A percentile compares a stretch with the other conserved stretches of the same genome.
Conservation (phyloP, 1,139 yeast genomes). For the Zygoascus meyerae region DNA sequence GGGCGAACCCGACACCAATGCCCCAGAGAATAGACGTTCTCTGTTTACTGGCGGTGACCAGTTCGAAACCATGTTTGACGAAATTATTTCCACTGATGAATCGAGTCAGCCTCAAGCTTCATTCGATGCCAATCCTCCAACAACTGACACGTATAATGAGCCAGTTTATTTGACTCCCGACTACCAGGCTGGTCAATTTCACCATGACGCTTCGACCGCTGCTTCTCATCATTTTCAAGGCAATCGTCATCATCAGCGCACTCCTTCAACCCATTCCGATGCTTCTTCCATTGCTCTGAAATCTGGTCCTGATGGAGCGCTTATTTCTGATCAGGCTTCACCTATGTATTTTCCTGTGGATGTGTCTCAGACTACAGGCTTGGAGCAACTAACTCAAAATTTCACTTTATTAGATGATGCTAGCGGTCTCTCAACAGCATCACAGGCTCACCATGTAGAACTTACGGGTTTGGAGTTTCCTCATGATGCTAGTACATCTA, state of each 20-base stretch:
- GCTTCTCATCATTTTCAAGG: too few species aligned
- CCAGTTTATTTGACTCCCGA: too few species aligned
- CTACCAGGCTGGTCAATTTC: too few species aligned
- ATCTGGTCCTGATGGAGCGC: constrained; percentile 20
- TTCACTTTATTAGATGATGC: constrained; percentile 17
- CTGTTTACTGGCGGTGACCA: not conserved
- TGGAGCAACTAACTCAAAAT: constrained; percentile 22
- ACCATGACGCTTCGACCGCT: too few species aligned
- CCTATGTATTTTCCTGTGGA: constrained; percentile 4
- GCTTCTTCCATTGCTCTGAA: constrained; percentile 17
- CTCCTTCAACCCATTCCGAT: constrained; percentile 14
- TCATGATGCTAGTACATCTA: not conserved
- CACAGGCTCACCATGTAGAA: not conserved
- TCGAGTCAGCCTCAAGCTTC: too few species aligned
- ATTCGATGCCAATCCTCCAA: too few species aligned
- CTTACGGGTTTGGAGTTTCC: constrained; percentile 2
- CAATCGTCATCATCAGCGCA: constrained; percentile 1
- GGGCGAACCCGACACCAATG: constrained; percentile 4
- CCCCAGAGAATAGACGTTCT: not conserved
- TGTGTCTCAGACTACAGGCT: constrained; percentile 9
- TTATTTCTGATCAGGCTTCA: constrained; percentile 9
- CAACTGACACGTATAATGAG: too few species aligned
- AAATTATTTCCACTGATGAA: constrained; percentile 3
- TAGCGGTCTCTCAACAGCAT: not conserved
- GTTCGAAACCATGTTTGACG: constrained; percentile 7